Base-by-base conservation (phyloP, 2,329 filamentous ascomycete species). In the Xylariomycetidae sp. region DNA sequence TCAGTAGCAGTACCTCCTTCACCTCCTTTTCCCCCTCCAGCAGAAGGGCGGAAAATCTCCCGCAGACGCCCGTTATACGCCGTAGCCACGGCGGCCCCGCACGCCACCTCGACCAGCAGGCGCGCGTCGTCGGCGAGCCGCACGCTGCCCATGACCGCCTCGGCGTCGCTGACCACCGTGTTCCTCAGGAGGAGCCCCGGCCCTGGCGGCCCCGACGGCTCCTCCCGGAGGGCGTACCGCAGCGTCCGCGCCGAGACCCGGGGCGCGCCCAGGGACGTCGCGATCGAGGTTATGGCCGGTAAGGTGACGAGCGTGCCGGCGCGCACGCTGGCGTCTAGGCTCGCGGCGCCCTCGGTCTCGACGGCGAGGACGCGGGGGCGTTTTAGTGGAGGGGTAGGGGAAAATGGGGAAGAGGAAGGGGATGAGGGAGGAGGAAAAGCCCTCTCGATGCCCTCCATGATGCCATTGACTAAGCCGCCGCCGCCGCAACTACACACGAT, bases 401-500 rank as follows among this genome's bases (percentile, higher is more conserved):
- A 30, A 5, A 39, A 44, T 3, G 49, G 41, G 64, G 51, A 62
- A 34, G 46, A 23, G n/a, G 20, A 23, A 8, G 8, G n/a, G 20
- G 8, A 8, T n/a, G n/a, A n/a, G n/a, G 18, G 5, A 12, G 25
- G 56, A 43, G 56, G 27, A 30, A 41, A 49, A 36, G 52, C 56
- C 23, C 62, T 56, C 49, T 80, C 72, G 16, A 89, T 65, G 8
- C 83, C 85, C 53, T 80, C 68, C 60, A 85, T 76, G 36, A 94
- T 63, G 4, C 88, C 88, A 50, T 82, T 85, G 33, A 94, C 70
- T 15, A 94, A 62, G 0, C 88, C 87, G 12, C 88, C 88, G 8
- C 88, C 88, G 6, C 88, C 88, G 23, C 89, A 85, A 38, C 72
- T 82, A 59, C 85, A 90, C 27, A 92, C 72, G 10, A 94, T 68